Evolutionary conservation across 2,329 filamentous ascomycete genomes (phyloP), one percentile per base, ranked within the genome.

Genomic region (Talaromyces funiculosus): DNA sequence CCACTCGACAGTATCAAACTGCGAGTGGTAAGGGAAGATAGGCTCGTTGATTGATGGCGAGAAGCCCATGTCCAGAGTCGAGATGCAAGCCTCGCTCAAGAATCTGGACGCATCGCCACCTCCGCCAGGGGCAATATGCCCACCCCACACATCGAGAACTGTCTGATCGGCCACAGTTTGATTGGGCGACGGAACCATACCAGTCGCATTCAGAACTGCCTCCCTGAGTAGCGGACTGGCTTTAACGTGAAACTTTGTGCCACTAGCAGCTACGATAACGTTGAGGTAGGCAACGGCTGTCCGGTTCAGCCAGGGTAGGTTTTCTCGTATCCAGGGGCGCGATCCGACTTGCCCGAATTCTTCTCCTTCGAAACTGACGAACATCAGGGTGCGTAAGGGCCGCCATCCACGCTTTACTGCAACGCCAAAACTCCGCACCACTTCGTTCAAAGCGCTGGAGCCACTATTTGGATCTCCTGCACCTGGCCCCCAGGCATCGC

Each of bases 1-100:
- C 88, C 89, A 92, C 66, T 86, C 76, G 68, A 87, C 90, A 9
- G 81, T 86, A 69, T 92, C 89, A 69, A 90, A 92, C 72, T 90
- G 90, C 64, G 82, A 68, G 55, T 92, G 88, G 67, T 91, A 92
- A 72, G 88, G 86, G 67, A 88, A 87, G 43, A 77, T 72, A 65
- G 72, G 69, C 43, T 78, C 76, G 1, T 70, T 67, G 0, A 64
- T 57, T 38, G 71, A 72, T 8, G 64, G 68, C 22, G 72, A 72
- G 68, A 87, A 87, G 49, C 81, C 79, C 59, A 88, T 77, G 67
- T 87, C 82, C 10, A 87, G 69, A 49, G 77, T 82, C 4, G 86
- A 80, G 31, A 88, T 79, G 42, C 86, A 85, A 1, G 83, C 83
- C 63, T 78, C 82, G 68, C 86, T 82, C 75, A 88, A 88, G 26